phyloP scores from a whole-genome alignment of 768 basidiomycete species.

The Rhizopogon vesiculosus region DNA sequence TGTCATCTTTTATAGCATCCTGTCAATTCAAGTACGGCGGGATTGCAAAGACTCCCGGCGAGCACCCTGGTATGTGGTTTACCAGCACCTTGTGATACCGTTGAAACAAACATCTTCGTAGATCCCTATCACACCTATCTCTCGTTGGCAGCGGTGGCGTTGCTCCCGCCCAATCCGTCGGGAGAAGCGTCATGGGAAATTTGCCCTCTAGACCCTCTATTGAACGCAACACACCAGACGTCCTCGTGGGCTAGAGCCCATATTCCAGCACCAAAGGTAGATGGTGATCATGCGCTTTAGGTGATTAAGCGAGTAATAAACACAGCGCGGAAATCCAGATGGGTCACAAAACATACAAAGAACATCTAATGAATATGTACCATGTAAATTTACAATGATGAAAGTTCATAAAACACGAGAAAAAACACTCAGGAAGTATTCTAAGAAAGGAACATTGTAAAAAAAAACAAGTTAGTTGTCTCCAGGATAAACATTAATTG shows the following conservation, averaged over 20 bases:
- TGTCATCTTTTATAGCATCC: constrained; percentile 58
- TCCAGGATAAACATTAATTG: too few species aligned
- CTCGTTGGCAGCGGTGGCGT: constrained; percentile 73
- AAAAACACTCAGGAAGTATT: too few species aligned
- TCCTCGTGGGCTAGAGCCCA: constrained; percentile 61
- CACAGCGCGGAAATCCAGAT: too few species aligned
- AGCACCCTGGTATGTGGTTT: constrained; percentile 60
- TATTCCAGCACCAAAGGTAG: constrained; percentile 33
- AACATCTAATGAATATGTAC: too few species aligned
- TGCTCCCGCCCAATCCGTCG: constrained; percentile 45
- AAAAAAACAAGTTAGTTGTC: too few species aligned
- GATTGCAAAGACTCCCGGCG: constrained; percentile 78
- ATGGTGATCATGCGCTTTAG: neutral
- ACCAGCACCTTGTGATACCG: neutral
- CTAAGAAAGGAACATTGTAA: too few species aligned
- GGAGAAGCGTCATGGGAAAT: constrained; percentile 50
- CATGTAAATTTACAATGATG: too few species aligned
- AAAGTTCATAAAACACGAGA: too few species aligned
- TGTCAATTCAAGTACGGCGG: constrained; percentile 92
- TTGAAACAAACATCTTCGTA: constrained; percentile 22
- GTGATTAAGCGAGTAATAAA: neutral
- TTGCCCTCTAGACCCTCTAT: constrained; percentile 55
- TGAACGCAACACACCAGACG: constrained; percentile 69
- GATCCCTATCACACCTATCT: constrained; percentile 97
- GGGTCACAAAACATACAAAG: too few species aligned